phyloP scores from a whole-genome alignment of 352 stramenopile species.

The Phytopythium montanum region DNA sequence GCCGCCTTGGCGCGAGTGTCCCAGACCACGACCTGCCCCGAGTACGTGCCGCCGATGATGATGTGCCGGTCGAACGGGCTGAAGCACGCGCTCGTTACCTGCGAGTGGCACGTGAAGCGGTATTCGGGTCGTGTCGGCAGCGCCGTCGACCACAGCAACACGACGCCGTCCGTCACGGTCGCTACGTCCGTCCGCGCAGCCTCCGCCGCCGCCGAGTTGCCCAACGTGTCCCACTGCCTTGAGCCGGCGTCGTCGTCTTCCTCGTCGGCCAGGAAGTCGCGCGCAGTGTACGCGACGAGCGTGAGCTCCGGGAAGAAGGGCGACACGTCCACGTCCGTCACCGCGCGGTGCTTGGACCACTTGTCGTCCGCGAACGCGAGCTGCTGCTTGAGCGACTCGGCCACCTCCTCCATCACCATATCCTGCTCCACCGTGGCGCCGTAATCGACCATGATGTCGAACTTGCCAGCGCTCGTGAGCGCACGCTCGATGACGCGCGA shows the following conservation, averaged over 20 bases:
- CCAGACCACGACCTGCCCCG: constrained; percentile 85
- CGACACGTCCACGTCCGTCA: constrained; percentile 82
- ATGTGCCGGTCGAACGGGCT: constrained; percentile 85
- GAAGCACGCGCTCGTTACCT: constrained; percentile 84
- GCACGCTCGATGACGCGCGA: constrained; percentile 79
- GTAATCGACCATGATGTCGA: constrained; percentile 86
- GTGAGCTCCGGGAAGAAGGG: constrained; percentile 82
- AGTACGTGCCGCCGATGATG: constrained; percentile 84
- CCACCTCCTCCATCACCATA: constrained; percentile 43
- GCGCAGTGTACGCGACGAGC: constrained; percentile 59
- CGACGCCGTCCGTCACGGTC: constrained; percentile 67
- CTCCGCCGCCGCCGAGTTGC: constrained; percentile 33
- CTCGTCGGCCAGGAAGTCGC: constrained; percentile 73
- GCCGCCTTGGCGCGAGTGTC: constrained; percentile 79
- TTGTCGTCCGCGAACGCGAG: constrained; percentile 73
- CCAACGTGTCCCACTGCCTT: constrained; percentile 74
- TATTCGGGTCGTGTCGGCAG: constrained; percentile 78
- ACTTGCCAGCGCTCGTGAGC: constrained; percentile 71
- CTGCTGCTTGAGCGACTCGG: constrained; percentile 66
- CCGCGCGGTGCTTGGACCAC: constrained; percentile 77
- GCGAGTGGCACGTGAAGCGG: constrained; percentile 84
- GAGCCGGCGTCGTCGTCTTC: constrained; percentile 46
- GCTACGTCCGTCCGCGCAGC: constrained; percentile 50
- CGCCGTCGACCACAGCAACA: constrained; percentile 85
- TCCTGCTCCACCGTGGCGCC: constrained; percentile 67